These are phyloP conservation scores for Diaporthe sp. DNA, from an alignment of 2,329 filamentous ascomycete genomes.

Conservation along the genomic window DNA sequence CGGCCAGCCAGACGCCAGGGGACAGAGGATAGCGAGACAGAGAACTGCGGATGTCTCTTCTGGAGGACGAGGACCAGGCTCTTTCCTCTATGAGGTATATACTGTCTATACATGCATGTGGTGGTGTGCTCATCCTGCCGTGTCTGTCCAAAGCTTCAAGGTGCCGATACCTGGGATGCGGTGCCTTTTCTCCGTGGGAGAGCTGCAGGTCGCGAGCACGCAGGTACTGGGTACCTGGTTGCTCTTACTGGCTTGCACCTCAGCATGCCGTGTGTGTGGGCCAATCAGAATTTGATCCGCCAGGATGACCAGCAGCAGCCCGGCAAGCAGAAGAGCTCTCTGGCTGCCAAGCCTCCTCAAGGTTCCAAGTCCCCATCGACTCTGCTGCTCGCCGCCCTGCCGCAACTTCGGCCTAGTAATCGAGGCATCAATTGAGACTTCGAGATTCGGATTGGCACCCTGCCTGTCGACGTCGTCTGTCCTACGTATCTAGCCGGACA, in stretches of 20 bases:
- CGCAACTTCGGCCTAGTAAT: constrained; percentile 36
- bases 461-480: constrained; percentile 9
- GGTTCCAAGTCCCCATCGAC: background rate
- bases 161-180: background rate
- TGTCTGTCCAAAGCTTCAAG: background rate
- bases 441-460: background rate
- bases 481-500: constrained; percentile 3
- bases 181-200: background rate
- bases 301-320: constrained; percentile 28
- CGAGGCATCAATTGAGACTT: constrained; percentile 37
- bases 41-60: background rate
- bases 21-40: background rate
- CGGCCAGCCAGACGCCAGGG: constrained; percentile 3
- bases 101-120: background rate
- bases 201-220: background rate
- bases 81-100: background rate
- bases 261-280: background rate
- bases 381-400: constrained; percentile 7
- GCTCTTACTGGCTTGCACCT: background rate
- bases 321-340: constrained; percentile 3
- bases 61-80: too few species aligned
- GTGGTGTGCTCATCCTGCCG: background rate
- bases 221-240: background rate
- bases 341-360: constrained; percentile 6
- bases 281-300: constrained; percentile 40